Percentiles rank a stretch among this genome's conserved stretches.
Evolutionary conservation across 148 eudicot genomes (phyloP).

Genomic region (Talinum fruticosum): DNA sequence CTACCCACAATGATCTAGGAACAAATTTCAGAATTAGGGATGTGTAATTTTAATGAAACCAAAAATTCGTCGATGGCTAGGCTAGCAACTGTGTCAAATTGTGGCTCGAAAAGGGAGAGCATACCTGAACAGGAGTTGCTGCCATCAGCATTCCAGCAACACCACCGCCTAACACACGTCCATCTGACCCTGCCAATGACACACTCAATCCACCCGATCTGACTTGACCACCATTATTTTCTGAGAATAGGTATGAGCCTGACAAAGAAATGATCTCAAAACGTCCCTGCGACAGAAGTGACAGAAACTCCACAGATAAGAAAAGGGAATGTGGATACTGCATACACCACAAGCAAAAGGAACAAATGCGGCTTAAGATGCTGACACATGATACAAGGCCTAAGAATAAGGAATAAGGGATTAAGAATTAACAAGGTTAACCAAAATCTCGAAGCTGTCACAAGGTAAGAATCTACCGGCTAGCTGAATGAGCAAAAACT

Average conservation of each 20-base stretch:
- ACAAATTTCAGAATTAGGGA: slow-evolving; percentile 15
- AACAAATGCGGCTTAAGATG: background rate
- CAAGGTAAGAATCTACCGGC: no score
- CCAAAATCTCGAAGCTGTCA: background rate
- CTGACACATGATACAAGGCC: background rate
- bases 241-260: slow-evolving; percentile 70
- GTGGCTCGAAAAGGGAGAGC: background rate
- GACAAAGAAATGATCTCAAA: slow-evolving; percentile 85
- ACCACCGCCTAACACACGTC: slow-evolving; percentile 82
- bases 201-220: slow-evolving; percentile 70
- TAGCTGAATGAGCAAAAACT: no score
- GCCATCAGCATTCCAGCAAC: slow-evolving; percentile 74
- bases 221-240: slow-evolving; percentile 49
- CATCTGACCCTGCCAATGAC: slow-evolving; percentile 83
- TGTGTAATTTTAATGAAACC: no score
- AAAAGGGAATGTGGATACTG: background rate
- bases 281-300: slow-evolving; percentile 63
- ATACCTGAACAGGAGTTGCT: slow-evolving; percentile 83
- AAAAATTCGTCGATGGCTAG: no score
- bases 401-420: background rate
- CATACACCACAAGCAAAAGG: background rate
- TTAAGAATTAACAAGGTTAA: background rate
- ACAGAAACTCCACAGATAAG: background rate
- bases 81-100: no score
- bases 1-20: slow-evolving; percentile 83